Conservation (phyloP, 108 stramenopile species). For the Skeletonema menzelii region DNA sequence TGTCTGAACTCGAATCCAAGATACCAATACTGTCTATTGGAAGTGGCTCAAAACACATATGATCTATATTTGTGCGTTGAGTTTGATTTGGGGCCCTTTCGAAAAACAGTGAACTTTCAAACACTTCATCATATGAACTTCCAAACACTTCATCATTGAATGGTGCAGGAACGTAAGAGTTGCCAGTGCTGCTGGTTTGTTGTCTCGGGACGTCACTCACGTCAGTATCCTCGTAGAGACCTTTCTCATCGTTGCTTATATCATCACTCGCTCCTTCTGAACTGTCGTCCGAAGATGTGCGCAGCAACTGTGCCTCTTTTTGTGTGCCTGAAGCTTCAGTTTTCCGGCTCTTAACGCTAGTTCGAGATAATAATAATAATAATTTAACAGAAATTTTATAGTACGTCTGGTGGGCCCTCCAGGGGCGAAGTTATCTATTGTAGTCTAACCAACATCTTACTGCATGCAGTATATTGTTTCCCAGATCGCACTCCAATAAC, state of each 20-base stretch:
- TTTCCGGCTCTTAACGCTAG: background rate
- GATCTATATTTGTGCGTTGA: background rate
- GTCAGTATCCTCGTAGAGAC: background rate
- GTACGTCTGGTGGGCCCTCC: too few relatives aligned
- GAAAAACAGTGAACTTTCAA: background rate
- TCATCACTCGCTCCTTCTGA: background rate
- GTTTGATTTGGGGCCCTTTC: background rate
- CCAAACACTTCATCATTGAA: background rate
- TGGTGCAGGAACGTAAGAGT: background rate
- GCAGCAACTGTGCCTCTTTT: background rate
- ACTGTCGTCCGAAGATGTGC: background rate
- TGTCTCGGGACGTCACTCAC: background rate
- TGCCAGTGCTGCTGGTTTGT: background rate
- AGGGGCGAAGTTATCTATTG: too few relatives aligned
- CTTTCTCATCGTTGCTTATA: background rate
- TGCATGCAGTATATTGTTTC: too few relatives aligned
- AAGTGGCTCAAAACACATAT: background rate
- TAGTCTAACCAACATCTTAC: too few relatives aligned
- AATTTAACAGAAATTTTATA: too few relatives aligned
- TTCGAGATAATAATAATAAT: too few relatives aligned
- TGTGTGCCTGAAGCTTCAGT: too few relatives aligned
- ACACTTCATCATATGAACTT: too few relatives aligned
- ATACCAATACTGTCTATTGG: background rate
- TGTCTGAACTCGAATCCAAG: background rate
- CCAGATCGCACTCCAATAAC: too few relatives aligned